phyloP scores from a whole-genome alignment of 2,329 filamentous ascomycete species.

The Claviceps lovelessii region DNA sequence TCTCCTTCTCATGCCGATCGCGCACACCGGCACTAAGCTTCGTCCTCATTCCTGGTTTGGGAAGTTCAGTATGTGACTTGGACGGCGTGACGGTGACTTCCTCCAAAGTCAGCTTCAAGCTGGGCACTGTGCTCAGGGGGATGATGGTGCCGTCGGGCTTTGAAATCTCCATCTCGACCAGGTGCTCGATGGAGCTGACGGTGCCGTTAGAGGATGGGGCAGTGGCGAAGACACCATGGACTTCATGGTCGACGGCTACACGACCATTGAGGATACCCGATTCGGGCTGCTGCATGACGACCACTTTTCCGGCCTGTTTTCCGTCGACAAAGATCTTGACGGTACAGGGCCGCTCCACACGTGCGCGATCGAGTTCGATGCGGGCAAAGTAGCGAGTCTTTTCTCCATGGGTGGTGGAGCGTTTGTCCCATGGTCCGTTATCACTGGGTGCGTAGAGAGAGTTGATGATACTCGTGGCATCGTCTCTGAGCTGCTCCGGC shows the following conservation, averaged over 20 bases:
- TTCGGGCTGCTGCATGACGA: slow-evolving; percentile 22
- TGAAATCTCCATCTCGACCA: background rate
- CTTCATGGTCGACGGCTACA: slow-evolving; percentile 31
- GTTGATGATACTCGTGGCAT: slow-evolving; percentile 21
- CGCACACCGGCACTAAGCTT: background rate
- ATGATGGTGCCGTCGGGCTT: slow-evolving; percentile 20
- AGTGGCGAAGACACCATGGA: background rate
- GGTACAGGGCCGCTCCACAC: slow-evolving; percentile 22
- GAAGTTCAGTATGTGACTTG: slow-evolving; percentile 14
- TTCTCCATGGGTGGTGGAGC: background rate
- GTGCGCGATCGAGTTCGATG: slow-evolving; percentile 19
- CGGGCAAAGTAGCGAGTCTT: slow-evolving; percentile 22
- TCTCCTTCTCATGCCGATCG: background rate
- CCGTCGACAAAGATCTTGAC: slow-evolving; percentile 21
- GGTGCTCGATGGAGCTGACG: slow-evolving; percentile 1
- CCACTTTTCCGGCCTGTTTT: slow-evolving; percentile 19
- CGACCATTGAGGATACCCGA: slow-evolving; percentile 18
- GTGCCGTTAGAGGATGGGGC: background rate
- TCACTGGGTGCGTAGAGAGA: slow-evolving; percentile 13
- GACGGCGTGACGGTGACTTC: slow-evolving; percentile 17
- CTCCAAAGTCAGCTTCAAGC: slow-evolving; percentile 24
- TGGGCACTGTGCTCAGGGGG: slow-evolving; percentile 16
- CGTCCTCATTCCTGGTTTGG: slow-evolving; percentile 11
- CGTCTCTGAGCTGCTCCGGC: slow-evolving; percentile 14
- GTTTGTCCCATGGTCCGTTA: background rate